phyloP scores from a whole-genome alignment of 2,329 filamentous ascomycete species.

The Fusarium nematophilum region DNA sequence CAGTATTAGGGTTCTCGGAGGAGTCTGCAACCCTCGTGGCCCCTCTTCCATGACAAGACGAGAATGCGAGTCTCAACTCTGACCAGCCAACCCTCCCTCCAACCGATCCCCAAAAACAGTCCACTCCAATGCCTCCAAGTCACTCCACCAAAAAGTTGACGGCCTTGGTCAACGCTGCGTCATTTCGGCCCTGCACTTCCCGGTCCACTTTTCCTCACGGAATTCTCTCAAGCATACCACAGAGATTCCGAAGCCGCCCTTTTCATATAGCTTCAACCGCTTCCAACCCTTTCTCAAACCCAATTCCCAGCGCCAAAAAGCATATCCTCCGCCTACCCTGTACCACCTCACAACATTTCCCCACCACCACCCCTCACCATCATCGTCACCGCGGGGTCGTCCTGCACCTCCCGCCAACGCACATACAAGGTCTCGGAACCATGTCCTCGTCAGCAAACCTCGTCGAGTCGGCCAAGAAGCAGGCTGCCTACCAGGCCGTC shows the following conservation, averaged over 20 bases:
- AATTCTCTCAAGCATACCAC: no score
- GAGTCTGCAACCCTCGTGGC: neutral
- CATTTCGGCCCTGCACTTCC: constrained; percentile 5
- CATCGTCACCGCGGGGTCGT: constrained; percentile 30
- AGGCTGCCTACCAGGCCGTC: constrained; percentile 79
- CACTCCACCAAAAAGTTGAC: constrained; percentile 23
- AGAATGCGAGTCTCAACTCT: neutral
- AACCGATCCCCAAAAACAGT: no score
- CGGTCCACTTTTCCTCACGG: no score
- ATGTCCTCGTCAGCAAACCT: constrained; percentile 55
- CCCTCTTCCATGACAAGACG: neutral
- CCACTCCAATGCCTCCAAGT: constrained; percentile 21
- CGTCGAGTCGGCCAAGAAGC: constrained; percentile 79
- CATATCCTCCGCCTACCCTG: constrained; percentile 27
- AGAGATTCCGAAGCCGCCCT: neutral
- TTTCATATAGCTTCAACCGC: neutral
- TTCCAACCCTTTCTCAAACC: neutral
- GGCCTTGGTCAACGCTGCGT: constrained; percentile 5
- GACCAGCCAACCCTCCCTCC: neutral
- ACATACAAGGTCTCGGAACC: constrained; percentile 36
- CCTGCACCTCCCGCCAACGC: constrained; percentile 23
- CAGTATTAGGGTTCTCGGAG: neutral
- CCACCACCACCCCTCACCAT: constrained; percentile 29
- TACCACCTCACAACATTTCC: constrained; percentile 18
- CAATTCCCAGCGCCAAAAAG: neutral